Base-by-base conservation (phyloP, 2,329 filamentous ascomycete genomes). In the Alternaria postmessia region DNA sequence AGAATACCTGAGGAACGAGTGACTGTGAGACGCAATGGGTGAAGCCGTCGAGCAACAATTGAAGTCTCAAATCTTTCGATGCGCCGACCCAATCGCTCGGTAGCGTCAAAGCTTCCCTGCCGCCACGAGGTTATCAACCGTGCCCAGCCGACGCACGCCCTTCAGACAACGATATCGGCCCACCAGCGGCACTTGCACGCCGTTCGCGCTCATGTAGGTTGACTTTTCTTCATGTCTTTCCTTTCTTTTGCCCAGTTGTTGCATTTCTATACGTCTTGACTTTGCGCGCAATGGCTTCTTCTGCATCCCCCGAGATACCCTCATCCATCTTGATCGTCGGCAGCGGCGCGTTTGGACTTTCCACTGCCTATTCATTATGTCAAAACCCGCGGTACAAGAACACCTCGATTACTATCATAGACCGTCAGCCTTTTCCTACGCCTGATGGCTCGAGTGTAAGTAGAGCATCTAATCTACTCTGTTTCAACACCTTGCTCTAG, bases 341-440 rank as follows among this genome's bases (percentile, higher is more conserved):
- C 57, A 82, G 83, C 28, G 85, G 85, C 48, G 84, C 85, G 44
- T 87, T 87, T 62, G 85, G 85, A 30, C 80, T 91, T 54, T 86
- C 86, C 7, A 90, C 88, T 22, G 91, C 93, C 52, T 87, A 89
- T 65, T 85, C 91, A 14, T 85, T 97, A 47, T 82, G 89, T 60
- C 84, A 85, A 65, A 87, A 90, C 36, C 81, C 87, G 38, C 70
- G 73, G 5, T 85, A 79, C 81, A 81, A 81, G 36, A 69, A 81
- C 54, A 84, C 81, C 20, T 77, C 80, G 43, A 85, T 89, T 62
- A 88, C 85, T 7, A 75, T 89, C 34, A 75, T 89, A 55, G 87
- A 89, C 65, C 80, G 85, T 24, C 81, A 84, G 20, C 77, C 83
- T 3, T 87, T 88, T 57, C 87, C 87, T 22, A 84, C 87, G 52